A percentile compares a stretch with the other conserved stretches of the same genome.
Conservation (phyloP, 2,329 filamentous ascomycete genomes). For the Phialophora expanda region DNA sequence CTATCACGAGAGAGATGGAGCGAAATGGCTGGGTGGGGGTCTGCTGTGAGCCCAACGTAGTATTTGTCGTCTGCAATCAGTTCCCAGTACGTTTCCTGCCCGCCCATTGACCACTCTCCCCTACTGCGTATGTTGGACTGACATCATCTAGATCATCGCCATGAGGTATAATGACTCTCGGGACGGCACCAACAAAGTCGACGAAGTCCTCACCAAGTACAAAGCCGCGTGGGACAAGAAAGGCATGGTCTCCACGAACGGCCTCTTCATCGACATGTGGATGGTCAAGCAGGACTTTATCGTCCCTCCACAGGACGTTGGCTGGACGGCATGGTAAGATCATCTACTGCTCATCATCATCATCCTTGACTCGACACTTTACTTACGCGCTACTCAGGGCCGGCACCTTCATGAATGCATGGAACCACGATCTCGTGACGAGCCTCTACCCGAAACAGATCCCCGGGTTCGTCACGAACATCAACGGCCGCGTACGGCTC, state of each 20-base stretch:
- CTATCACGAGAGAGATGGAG: slow-evolving; percentile 49
- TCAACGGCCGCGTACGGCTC: slow-evolving; percentile 38
- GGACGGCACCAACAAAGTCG: slow-evolving; percentile 44
- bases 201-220: slow-evolving; percentile 48
- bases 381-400: slow-evolving; percentile 33
- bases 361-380: background rate
- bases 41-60: slow-evolving; percentile 52
- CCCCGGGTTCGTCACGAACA: slow-evolving; percentile 42
- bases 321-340: slow-evolving; percentile 43
- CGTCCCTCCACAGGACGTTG: slow-evolving; percentile 35
- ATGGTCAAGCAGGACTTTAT: slow-evolving; percentile 42
- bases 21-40: slow-evolving; percentile 49
- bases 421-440: slow-evolving; percentile 46
- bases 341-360: slow-evolving; percentile 18
- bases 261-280: slow-evolving; percentile 41
- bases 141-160: slow-evolving; percentile 44
- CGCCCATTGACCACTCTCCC: slow-evolving; percentile 7
- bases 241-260: slow-evolving; percentile 41
- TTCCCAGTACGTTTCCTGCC: slow-evolving; percentile 46
- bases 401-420: slow-evolving; percentile 47
- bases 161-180: slow-evolving; percentile 47
- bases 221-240: slow-evolving; percentile 45
- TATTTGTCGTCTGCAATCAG: slow-evolving; percentile 49
- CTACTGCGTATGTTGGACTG: slow-evolving; percentile 8
- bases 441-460: slow-evolving; percentile 38